Conservation (phyloP, 2,329 filamentous ascomycete genomes). For the Colletotrichum euphorbiae region DNA sequence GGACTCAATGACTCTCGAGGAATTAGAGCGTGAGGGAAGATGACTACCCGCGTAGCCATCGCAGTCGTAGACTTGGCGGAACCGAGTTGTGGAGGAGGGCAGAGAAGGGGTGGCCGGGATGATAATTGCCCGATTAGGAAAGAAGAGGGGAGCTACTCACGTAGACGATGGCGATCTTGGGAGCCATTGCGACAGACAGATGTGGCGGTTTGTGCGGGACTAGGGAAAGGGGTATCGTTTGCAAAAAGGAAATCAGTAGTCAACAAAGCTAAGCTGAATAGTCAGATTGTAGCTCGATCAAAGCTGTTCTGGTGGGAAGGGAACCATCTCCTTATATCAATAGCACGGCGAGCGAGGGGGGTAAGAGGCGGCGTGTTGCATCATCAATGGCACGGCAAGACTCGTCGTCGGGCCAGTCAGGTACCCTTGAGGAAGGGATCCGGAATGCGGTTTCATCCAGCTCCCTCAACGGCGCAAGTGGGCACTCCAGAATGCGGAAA, state of each 20-base stretch:
- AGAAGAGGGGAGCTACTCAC: slow-evolving; percentile 62
- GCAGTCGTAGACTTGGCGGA: no score
- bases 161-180: slow-evolving; percentile 91
- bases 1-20: no score
- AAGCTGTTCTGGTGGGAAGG: neutral
- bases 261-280: neutral
- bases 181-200: slow-evolving; percentile 75
- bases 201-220: slow-evolving; percentile 34
- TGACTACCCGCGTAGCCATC: no score
- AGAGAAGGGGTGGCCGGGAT: neutral
- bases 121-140: slow-evolving; percentile 32
- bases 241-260: neutral
- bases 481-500: neutral
- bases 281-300: neutral
- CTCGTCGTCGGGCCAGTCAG: neutral
- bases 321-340: slow-evolving; percentile 27
- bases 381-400: slow-evolving; percentile 4
- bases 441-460: neutral
- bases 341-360: neutral
- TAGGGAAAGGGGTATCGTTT: slow-evolving; percentile 12
- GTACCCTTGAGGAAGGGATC: neutral
- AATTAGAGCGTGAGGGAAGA: neutral
- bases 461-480: slow-evolving; percentile 1
- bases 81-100: slow-evolving; percentile 27
- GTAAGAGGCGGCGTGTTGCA: neutral